Evolutionary conservation across 192 early-diverging fungal genomes (phyloP), one percentile per base, ranked within the genome.

Genomic region (Ramicandelaber brevisporus): DNA sequence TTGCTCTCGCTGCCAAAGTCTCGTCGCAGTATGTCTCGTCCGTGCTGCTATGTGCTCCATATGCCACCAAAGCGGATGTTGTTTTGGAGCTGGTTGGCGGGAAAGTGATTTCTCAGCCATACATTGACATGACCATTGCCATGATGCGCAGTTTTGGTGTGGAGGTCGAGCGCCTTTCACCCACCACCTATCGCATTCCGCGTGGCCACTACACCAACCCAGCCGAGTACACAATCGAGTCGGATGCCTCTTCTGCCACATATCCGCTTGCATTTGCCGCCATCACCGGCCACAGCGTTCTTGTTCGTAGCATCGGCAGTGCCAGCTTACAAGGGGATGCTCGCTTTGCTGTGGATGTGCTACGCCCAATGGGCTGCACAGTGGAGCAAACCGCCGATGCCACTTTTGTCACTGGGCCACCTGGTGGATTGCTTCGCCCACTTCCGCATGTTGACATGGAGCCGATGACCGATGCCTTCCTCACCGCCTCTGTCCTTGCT

Each of bases 121-220:
- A 98, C 56, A 98, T 98, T 40, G 88, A 98, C 50, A 95, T 98
- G 92, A 98, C 92, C 3, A 72, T 90, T 26, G 68, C 79, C 18
- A 97, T 97, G 90, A 97, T 97, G 90, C 62, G 60, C 31, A 70
- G 74, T 12, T 98, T 98, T 44, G 92, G 92, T 22, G 63, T 80
- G 33, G 30, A 51, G 4, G 81, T 88, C 27, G 53, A 73, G 38
- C 62, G 74, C 12, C 36, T 74, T 1, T 48, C 64, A 18, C 55
- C 65, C 30, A 88, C 81, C 50, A 68, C 63, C 20, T 98, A 98
- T 48, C 38, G 65, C 13, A 78, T 98, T 27, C 78, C 87, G 10
- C 34, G 60, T 25, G 63, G 64, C 1, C 46, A 59, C 0, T 98
- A 98, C 48, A 45, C 32, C 17, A 95, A 80, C 52, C 86, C 92